These are phyloP conservation scores for Microcera coccophila DNA, from an alignment of 2,329 filamentous ascomycete species.

Conservation along the genomic window DNA sequence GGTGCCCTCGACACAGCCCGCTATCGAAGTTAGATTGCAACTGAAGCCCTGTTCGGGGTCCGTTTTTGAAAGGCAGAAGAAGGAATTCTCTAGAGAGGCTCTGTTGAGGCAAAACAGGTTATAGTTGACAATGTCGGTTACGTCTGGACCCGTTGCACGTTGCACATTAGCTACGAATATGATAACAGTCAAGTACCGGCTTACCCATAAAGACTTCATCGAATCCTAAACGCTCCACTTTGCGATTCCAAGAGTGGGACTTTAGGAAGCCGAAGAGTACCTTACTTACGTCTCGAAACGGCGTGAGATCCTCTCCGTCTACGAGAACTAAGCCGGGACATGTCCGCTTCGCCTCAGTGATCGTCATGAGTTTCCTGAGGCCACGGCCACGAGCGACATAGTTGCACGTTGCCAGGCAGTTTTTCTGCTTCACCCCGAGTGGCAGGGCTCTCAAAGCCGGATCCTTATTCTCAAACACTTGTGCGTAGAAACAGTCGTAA, in stretches of 20 bases:
- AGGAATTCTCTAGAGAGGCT: conserved; percentile 62
- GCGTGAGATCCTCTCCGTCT: conserved; percentile 79
- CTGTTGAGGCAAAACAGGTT: conserved; percentile 69
- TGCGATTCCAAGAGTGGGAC: conserved; percentile 70
- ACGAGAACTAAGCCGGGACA: conserved; percentile 85
- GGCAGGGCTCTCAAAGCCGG: conserved; percentile 69
- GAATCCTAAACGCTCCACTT: conserved; percentile 78
- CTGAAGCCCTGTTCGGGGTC: conserved; percentile 78
- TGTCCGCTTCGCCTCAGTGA: conserved; percentile 72
- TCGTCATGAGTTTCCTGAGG: conserved; percentile 77
- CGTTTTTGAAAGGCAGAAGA: conserved; percentile 69
- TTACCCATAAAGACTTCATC: conserved; percentile 69
- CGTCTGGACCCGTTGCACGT: conserved; percentile 54
- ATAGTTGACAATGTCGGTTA: conserved; percentile 81
- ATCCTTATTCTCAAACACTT: conserved; percentile 78
- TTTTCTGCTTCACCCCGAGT: conserved; percentile 86
- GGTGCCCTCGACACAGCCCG: conserved; percentile 53
- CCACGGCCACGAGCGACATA: conserved; percentile 78
- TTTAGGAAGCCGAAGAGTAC: conserved; percentile 69
- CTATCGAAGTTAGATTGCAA: conserved; percentile 67
- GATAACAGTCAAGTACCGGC: neutral
- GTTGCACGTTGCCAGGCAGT: conserved; percentile 90
- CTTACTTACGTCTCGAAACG: conserved; percentile 85
- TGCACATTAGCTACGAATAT: neutral
- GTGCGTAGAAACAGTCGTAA: conserved; percentile 93